phyloP scores from a whole-genome alignment of 2,329 filamentous ascomycete species.

The Sporothrix globosa region DNA sequence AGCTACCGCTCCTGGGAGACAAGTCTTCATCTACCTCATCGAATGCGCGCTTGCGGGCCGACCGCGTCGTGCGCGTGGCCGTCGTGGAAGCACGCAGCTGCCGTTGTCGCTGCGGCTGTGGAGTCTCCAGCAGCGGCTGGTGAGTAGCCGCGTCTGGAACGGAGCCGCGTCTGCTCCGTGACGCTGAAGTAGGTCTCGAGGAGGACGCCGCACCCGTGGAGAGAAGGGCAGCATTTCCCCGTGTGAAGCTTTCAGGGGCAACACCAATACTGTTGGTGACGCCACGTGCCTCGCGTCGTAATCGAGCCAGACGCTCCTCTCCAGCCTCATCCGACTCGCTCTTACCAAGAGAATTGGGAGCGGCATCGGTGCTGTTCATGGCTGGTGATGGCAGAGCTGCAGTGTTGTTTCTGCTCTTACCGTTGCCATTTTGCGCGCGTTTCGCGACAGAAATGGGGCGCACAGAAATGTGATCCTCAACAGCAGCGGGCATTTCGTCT shows the following conservation, averaged over 20 bases:
- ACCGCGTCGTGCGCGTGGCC: slow-evolving; percentile 53
- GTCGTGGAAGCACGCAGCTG: slow-evolving; percentile 41
- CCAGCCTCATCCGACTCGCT: slow-evolving; percentile 38
- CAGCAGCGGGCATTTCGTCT: slow-evolving; percentile 34
- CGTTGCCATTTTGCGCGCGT: slow-evolving; percentile 33
- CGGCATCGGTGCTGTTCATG: slow-evolving; percentile 20
- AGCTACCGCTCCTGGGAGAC: slow-evolving; percentile 57
- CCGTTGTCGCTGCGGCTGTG: slow-evolving; percentile 23
- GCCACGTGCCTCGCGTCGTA: slow-evolving; percentile 40
- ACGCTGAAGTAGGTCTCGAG: slow-evolving; percentile 9
- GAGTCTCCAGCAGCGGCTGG: slow-evolving; percentile 29
- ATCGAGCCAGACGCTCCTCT: slow-evolving; percentile 38
- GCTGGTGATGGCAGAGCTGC: slow-evolving; percentile 23
- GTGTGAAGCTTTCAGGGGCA: slow-evolving; percentile 47
- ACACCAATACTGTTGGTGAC: slow-evolving; percentile 45
- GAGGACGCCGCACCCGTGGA: not conserved
- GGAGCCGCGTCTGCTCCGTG: slow-evolving; percentile 32
- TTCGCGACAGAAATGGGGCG: slow-evolving; percentile 31
- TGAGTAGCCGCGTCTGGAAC: not conserved
- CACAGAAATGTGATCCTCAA: slow-evolving; percentile 31
- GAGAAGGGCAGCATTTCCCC: slow-evolving; percentile 33
- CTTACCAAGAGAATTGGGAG: slow-evolving; percentile 37
- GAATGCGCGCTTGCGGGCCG: slow-evolving; percentile 55
- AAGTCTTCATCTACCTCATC: slow-evolving; percentile 58
- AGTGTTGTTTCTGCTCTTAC: slow-evolving; percentile 28